Evolutionary conservation across 106 monocot genomes (phyloP).

Genomic region (Allium sativum): DNA sequence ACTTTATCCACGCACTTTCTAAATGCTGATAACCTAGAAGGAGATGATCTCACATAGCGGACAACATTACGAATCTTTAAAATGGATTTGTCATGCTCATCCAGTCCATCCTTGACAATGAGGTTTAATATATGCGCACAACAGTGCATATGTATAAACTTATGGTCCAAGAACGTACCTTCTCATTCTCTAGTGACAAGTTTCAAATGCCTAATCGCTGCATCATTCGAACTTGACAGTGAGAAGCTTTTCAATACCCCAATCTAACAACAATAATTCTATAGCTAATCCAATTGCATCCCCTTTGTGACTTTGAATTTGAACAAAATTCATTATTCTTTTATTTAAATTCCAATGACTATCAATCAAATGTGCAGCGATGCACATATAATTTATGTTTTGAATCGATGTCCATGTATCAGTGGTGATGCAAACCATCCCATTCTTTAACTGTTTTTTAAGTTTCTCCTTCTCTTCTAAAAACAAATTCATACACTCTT

Average conservation of each 20-base stretch:
- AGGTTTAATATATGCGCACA: background rate
- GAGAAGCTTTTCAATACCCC: no score
- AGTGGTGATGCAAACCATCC: conserved; percentile 1
- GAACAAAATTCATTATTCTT: conserved; percentile 11
- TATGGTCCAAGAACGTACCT: background rate
- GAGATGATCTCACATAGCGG: conserved; percentile 10
- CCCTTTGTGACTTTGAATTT: conserved; percentile 7
- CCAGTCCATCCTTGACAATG: conserved; percentile 1
- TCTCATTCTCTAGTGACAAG: no score
- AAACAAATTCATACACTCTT: background rate
- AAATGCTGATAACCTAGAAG: background rate
- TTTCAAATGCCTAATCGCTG: background rate
- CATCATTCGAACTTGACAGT: conserved; percentile 3
- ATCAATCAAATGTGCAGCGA: conserved; percentile 10
- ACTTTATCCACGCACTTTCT: conserved; percentile 10
- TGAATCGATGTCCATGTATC: background rate
- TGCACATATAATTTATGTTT: conserved; percentile 11
- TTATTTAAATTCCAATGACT: conserved; percentile 8
- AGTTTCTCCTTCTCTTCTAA: background rate
- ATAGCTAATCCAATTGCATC: background rate
- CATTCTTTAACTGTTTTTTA: conserved; percentile 3
- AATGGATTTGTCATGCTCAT: background rate
- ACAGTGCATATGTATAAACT: conserved; percentile 5
- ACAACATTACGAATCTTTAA: background rate
- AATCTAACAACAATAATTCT: conserved; percentile 1